A percentile compares a stretch with the other conserved stretches of the same genome.
These are phyloP conservation scores for Torulaspora microellipsoides DNA, from an alignment of 805 yeast genomes.

Conservation along the genomic window DNA sequence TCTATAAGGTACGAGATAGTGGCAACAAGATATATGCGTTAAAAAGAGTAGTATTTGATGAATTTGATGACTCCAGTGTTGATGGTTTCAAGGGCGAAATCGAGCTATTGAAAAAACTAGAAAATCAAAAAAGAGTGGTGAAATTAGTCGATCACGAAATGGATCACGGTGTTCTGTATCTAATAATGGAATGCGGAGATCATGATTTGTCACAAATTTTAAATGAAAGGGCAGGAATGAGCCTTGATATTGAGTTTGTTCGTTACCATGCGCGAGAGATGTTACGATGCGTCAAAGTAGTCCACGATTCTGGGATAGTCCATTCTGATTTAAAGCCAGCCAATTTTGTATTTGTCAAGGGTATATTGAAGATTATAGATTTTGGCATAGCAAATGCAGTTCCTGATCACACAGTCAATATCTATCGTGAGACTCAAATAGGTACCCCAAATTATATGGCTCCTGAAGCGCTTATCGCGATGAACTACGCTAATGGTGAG, in stretches of 20 bases:
- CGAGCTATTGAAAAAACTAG: slow-evolving; percentile 58
- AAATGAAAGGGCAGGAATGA: slow-evolving; percentile 45
- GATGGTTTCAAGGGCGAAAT: slow-evolving; percentile 88
- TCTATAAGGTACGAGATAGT: slow-evolving; percentile 64
- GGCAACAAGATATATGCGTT: slow-evolving; percentile 66
- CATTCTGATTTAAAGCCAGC: slow-evolving; percentile 76
- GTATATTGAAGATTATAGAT: slow-evolving; percentile 82
- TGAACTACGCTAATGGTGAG: slow-evolving; percentile 34
- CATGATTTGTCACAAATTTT: slow-evolving; percentile 82
- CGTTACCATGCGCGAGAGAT: slow-evolving; percentile 75
- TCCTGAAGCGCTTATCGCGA: slow-evolving; percentile 82
- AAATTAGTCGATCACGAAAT: slow-evolving; percentile 70
- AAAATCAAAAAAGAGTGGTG: slow-evolving; percentile 68
- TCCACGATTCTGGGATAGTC: slow-evolving; percentile 82
- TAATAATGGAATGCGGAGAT: slow-evolving; percentile 95
- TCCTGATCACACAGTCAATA: slow-evolving; percentile 85
- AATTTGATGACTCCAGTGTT: slow-evolving; percentile 69
- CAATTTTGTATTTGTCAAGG: slow-evolving; percentile 74
- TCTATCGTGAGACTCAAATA: slow-evolving; percentile 83
- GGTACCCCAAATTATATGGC: slow-evolving; percentile 99
- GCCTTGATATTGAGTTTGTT: slow-evolving; percentile 70
- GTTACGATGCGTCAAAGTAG: slow-evolving; percentile 76
- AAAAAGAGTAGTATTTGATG: slow-evolving; percentile 75
- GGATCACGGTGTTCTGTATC: slow-evolving; percentile 53
- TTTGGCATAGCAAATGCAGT: slow-evolving; percentile 95